phyloP scores from a whole-genome alignment of 2,329 filamentous ascomycete species.

The Fusarium keratoplasticum region DNA sequence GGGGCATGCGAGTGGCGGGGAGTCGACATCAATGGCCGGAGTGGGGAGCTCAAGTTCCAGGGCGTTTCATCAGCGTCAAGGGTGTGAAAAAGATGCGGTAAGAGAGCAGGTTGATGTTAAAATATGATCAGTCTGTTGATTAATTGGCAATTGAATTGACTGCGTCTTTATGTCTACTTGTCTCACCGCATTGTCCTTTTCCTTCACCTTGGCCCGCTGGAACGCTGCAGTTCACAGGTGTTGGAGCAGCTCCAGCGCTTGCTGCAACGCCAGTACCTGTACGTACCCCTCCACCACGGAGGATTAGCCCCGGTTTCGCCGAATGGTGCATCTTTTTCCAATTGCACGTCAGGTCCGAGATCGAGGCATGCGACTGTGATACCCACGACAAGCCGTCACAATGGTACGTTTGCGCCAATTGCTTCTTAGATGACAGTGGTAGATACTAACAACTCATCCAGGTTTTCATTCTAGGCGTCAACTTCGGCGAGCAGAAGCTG shows the following conservation, averaged over 20 bases:
- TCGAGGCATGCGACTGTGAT: constrained; percentile 39
- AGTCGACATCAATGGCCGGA: constrained; percentile 17
- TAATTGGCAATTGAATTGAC: not conserved
- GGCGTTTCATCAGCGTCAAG: constrained; percentile 21
- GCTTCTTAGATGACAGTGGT: too few relatives aligned
- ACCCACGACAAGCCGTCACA: constrained; percentile 30
- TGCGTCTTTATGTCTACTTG: not conserved
- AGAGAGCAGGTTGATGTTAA: not conserved
- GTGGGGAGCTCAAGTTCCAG: constrained; percentile 40
- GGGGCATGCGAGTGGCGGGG: constrained; percentile 17
- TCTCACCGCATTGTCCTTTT: not conserved
- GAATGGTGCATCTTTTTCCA: constrained; percentile 37
- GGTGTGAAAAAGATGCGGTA: not conserved
- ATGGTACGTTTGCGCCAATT: constrained; percentile 35
- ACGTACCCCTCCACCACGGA: not conserved
- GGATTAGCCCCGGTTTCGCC: constrained; percentile 47
- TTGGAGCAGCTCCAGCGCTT: not conserved
- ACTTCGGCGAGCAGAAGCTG: constrained; percentile 85
- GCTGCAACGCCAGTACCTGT: not conserved
- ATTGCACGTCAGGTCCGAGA: constrained; percentile 28
- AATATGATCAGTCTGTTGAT: not conserved
- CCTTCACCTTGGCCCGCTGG: not conserved
- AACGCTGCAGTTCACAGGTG: not conserved
- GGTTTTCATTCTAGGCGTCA: constrained; percentile 89
- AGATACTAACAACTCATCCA: constrained; percentile 46